Percentiles rank a stretch among this genome's conserved stretches.
phyloP scores from a whole-genome alignment of 2,329 filamentous ascomycete genomes.

The Fusarium torulosum region DNA sequence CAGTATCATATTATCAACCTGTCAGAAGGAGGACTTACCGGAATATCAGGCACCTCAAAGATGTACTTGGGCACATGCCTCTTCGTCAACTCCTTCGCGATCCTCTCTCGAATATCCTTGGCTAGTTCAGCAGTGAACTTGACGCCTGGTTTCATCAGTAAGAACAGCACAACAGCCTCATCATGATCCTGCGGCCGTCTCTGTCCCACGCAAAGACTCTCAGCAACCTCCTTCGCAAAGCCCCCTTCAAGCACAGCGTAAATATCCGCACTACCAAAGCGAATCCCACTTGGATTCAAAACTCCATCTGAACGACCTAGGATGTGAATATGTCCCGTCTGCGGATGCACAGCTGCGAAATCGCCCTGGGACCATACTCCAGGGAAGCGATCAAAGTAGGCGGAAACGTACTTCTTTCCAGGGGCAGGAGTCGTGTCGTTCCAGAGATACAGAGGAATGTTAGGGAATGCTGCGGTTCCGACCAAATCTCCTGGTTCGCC shows the following conservation, averaged over 20 bases:
- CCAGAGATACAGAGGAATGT: constrained; percentile 77
- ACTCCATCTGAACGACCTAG: constrained; percentile 82
- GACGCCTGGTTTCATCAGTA: constrained; percentile 68
- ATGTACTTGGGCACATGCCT: constrained; percentile 83
- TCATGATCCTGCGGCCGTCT: constrained; percentile 69
- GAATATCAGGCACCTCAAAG: constrained; percentile 85
- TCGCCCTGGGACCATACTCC: constrained; percentile 87
- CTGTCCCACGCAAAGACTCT: constrained; percentile 86
- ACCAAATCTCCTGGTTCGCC: constrained; percentile 83
- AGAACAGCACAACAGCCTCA: constrained; percentile 67
- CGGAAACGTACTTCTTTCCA: constrained; percentile 68
- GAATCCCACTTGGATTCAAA: constrained; percentile 81
- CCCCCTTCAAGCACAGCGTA: constrained; percentile 78
- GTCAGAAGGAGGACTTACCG: constrained; percentile 64
- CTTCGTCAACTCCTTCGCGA: constrained; percentile 74
- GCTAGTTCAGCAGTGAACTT: constrained; percentile 68
- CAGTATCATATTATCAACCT: constrained; percentile 11
- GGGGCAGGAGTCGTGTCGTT: constrained; percentile 63
- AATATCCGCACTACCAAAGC: constrained; percentile 85
- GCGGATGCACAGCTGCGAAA: constrained; percentile 78
- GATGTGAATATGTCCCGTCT: constrained; percentile 74
- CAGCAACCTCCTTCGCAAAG: constrained; percentile 73
- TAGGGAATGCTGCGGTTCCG: constrained; percentile 77
- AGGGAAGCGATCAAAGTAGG: constrained; percentile 73
- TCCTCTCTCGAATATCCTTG: constrained; percentile 70